Evolutionary conservation across 768 basidiomycete genomes (phyloP).

Genomic region (Chalciporus piperatus): DNA sequence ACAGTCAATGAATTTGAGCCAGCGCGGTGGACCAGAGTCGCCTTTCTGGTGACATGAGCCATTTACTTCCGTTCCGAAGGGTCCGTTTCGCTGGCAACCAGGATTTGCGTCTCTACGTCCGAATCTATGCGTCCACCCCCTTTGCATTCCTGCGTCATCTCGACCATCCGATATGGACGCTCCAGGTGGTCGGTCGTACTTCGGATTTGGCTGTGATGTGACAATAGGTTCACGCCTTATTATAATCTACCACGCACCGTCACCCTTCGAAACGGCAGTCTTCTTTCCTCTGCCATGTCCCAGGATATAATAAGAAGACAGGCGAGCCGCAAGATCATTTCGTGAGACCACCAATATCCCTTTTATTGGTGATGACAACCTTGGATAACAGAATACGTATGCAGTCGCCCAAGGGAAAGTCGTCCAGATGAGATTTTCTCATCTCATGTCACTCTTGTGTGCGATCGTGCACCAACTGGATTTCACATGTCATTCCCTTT

Average conservation of each 20-base stretch:
- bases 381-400: neutral
- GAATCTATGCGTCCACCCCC: too few species aligned
- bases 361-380: neutral
- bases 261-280: neutral
- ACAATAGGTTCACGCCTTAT: neutral
- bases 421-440: neutral
- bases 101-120: too few species aligned
- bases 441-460: too few species aligned
- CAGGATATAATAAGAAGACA: slow-evolving; percentile 1
- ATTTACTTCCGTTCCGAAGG: too few species aligned
- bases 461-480: too few species aligned
- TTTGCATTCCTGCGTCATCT: too few species aligned
- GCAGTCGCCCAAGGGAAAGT: neutral
- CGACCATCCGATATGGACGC: too few species aligned
- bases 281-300: neutral
- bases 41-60: too few species aligned
- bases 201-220: neutral
- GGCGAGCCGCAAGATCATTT: neutral
- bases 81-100: too few species aligned
- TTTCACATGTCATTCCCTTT: too few species aligned
- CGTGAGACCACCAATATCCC: neutral
- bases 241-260: neutral
- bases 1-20: too few species aligned
- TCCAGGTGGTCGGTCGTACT: neutral
- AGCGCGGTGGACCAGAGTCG: too few species aligned